A percentile compares a stretch with the other conserved stretches of the same genome.
Evolutionary conservation across 1,284 basidiomycete genomes (phyloP).

Genomic region (Cryptococcus jaspeensis): DNA sequence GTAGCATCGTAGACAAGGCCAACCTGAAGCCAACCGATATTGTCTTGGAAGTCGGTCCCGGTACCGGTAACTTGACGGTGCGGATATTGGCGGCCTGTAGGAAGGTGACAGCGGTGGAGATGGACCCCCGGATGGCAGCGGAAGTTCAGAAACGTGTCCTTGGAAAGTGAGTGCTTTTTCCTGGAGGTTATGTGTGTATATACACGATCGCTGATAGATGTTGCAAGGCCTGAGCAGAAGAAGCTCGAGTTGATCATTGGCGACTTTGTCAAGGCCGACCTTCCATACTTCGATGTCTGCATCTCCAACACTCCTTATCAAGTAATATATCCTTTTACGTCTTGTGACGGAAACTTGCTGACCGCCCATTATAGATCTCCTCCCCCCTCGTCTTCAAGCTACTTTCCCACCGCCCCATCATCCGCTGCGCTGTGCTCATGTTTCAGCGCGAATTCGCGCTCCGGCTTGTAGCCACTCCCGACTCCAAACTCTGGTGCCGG

Average conservation of each 20-base stretch:
- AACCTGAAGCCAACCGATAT: slow-evolving; percentile 91
- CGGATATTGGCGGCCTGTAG: slow-evolving; percentile 92
- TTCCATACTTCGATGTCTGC: slow-evolving; percentile 98
- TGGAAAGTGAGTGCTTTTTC: slow-evolving; percentile 75
- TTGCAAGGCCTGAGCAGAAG: slow-evolving; percentile 79
- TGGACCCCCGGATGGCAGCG: slow-evolving; percentile 99
- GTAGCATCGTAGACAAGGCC: slow-evolving; percentile 53
- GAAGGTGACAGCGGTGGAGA: slow-evolving; percentile 89
- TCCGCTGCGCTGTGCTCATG: slow-evolving; percentile 95
- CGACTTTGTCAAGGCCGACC: slow-evolving; percentile 93
- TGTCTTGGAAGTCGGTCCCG: slow-evolving; percentile 96
- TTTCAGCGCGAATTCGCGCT: slow-evolving; percentile 98
- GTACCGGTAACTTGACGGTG: slow-evolving; percentile 95
- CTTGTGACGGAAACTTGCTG: not conserved
- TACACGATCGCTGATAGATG: not conserved
- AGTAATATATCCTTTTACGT: slow-evolving; percentile 40
- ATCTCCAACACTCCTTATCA: slow-evolving; percentile 99
- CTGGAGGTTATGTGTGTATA: not conserved
- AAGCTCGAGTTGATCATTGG: slow-evolving; percentile 94
- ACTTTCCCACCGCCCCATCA: slow-evolving; percentile 91
- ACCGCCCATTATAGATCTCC: slow-evolving; percentile 63
- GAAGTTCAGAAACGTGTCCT: slow-evolving; percentile 96
- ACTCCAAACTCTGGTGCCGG: slow-evolving; percentile 86
- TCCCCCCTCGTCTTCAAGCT: slow-evolving; percentile 96
- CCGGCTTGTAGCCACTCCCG: slow-evolving; percentile 83